A percentile compares a stretch with the other conserved stretches of the same genome.
Evolutionary conservation across 345 rosid genomes (phyloP).

Genomic region (Euphorbia pulcherrima): DNA sequence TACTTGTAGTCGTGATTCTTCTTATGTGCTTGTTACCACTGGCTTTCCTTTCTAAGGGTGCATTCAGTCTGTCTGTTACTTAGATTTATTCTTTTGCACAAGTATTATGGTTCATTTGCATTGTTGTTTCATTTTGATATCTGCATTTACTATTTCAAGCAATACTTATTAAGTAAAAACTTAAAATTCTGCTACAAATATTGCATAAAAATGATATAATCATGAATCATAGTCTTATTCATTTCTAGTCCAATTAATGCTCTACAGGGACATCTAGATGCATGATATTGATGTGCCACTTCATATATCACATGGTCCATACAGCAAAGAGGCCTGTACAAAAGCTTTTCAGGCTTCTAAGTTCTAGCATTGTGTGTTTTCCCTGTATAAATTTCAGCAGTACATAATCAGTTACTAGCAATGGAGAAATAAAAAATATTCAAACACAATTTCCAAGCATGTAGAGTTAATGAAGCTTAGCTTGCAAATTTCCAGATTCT

Average conservation of each 20-base stretch:
- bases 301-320: neutral
- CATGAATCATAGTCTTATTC: neutral
- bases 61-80: slow-evolving; percentile 12
- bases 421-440: neutral
- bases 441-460: neutral
- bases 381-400: neutral
- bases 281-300: neutral
- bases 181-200: neutral
- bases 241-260: neutral
- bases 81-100: neutral
- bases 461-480: neutral
- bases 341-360: neutral
- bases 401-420: neutral
- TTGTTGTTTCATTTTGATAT: neutral
- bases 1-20: too few species aligned
- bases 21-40: slow-evolving; percentile 5
- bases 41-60: slow-evolving; percentile 3
- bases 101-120: neutral
- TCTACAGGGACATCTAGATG: neutral
- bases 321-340: neutral
- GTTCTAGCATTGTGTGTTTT: neutral
- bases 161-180: neutral
- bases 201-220: neutral
- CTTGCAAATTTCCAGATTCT: neutral
- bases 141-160: neutral